Evolutionary conservation across 164 flowering plant species (phyloP).

Genomic region (Chimonanthus salicifolius): DNA sequence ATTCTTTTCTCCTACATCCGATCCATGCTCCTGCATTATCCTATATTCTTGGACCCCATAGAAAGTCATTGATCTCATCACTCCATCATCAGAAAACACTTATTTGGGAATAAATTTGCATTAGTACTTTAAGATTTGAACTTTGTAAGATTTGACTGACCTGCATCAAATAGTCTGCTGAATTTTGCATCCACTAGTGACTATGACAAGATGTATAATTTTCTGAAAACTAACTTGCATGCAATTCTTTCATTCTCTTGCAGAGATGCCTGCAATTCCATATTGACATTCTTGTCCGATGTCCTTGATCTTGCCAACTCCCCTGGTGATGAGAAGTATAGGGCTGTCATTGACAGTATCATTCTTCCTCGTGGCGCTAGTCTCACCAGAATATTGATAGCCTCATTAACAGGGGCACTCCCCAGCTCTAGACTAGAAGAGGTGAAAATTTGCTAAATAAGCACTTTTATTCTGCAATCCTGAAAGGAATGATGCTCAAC

Average conservation of each 20-base stretch:
- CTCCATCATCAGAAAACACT: no score
- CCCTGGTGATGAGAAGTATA: constrained; percentile 39
- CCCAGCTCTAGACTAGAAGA: constrained; percentile 83
- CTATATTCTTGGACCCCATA: no score
- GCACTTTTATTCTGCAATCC: not conserved
- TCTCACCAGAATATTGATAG: constrained; percentile 76
- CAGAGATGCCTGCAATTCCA: constrained; percentile 97
- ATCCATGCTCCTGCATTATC: no score
- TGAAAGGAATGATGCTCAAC: not conserved
- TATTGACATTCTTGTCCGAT: constrained; percentile 84
- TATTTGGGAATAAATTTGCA: no score
- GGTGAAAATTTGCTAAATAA: constrained; percentile 27
- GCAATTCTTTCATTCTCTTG: constrained; percentile 15
- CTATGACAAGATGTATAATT: no score
- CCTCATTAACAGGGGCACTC: constrained; percentile 91
- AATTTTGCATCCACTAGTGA: no score
- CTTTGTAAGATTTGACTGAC: no score
- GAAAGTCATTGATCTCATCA: no score
- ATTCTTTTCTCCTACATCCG: no score
- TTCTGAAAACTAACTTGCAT: no score
- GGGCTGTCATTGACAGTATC: constrained; percentile 58
- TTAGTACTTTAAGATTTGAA: no score
- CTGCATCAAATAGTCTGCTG: no score
- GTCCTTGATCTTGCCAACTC: constrained; percentile 74
- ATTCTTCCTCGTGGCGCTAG: constrained; percentile 78